These are phyloP conservation scores for Suillus plorans DNA, from an alignment of 768 basidiomycete genomes.

Conservation along the genomic window DNA sequence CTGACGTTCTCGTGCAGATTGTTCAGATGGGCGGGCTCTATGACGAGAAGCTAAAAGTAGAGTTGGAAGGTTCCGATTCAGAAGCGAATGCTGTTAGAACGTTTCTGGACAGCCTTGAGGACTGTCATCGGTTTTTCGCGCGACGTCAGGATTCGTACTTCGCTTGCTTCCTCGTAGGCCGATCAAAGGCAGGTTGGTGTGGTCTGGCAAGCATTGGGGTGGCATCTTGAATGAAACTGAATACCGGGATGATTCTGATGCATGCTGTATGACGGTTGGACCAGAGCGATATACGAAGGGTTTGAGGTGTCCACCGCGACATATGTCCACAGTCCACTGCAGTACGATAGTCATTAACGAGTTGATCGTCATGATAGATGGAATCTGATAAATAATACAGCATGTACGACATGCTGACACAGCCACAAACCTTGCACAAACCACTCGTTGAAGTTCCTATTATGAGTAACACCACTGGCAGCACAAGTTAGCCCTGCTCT, in stretches of 20 bases:
- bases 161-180: conserved; percentile 40
- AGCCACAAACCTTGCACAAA: too few relatives aligned
- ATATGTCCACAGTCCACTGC: too few relatives aligned
- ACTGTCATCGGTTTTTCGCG: conserved; percentile 14
- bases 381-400: too few relatives aligned
- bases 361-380: too few relatives aligned
- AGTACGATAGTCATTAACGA: too few relatives aligned
- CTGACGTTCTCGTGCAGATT: background rate
- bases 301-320: background rate
- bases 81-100: background rate
- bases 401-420: background rate
- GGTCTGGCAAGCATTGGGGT: conserved; percentile 22
- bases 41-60: background rate
- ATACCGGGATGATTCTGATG: background rate
- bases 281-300: background rate
- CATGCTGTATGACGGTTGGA: background rate
- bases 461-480: background rate
- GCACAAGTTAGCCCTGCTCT: background rate
- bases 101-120: conserved; percentile 7
- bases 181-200: conserved; percentile 18
- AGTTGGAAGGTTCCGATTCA: background rate
- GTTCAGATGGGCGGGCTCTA: background rate
- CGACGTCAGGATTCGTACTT: conserved; percentile 22
- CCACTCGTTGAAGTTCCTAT: background rate
- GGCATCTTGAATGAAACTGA: background rate